Base-by-base conservation (phyloP, 2,329 filamentous ascomycete species). In the Coniella lustricola region DNA sequence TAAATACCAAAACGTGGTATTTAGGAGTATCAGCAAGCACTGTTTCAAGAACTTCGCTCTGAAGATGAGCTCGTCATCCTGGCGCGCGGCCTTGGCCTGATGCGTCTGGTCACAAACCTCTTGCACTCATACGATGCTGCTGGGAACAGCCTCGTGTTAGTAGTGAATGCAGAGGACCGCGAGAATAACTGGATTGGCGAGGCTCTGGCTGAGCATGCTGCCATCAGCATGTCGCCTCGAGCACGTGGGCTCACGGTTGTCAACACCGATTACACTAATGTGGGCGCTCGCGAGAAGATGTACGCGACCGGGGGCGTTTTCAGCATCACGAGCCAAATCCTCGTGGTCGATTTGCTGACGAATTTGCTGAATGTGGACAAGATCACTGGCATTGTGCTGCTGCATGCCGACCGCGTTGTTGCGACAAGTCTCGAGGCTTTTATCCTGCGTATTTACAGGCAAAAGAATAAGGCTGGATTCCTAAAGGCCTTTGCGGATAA, bases 161-260 rank as follows among this genome's bases (percentile, higher is more conserved):
- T 98, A 17, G 82, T 97, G 36, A 90, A 90, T 9, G 90, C 93
- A 32, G 87, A 93, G 52, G 90, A 96, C 31, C 82, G 87, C 51
- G 93, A 98, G 63, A 96, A 96, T 79, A 84, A 85, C 48, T 97
- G 91, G 90, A 90, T 98, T 52, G 93, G 93, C 57, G 93, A 97
- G 71, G 88, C 90, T 25, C 73, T 98, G 62, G 93, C 93, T 20
- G 93, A 98, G 69, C 90, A 97, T 70, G 90, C 90, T 62, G 90
- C 89, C 54, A 82, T 95, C 63, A 96, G 89, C 71, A 84, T 82
- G 67, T 79, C 87, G 16, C 80, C 86, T 14, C 84, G 85, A 59
- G 89, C 90, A 43, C 81, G 90, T 54, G 93, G 93, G 1, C 73
- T 98, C 56, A 91, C 84, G 36, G 77, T 95, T 21, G 90, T 98